A percentile compares a stretch with the other conserved stretches of the same genome.
Conservation (phyloP, 2,329 filamentous ascomycete genomes). For the Conoideocrella luteorostrata region DNA sequence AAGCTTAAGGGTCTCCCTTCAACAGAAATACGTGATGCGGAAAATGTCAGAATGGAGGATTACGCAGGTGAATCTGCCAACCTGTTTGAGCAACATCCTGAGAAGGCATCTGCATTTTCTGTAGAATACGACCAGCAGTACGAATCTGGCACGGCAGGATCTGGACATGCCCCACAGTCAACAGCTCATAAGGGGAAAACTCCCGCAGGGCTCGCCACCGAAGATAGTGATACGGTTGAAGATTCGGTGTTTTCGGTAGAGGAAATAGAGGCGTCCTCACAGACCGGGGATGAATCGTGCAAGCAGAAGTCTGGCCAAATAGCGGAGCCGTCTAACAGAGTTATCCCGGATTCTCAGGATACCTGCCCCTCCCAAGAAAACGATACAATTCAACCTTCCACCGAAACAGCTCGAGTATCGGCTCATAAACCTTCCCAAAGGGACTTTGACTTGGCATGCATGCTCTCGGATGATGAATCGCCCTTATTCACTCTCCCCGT, state of each 20-base stretch:
- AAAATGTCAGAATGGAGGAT: neutral
- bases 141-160: neutral
- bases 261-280: conserved; percentile 4
- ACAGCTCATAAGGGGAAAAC: neutral
- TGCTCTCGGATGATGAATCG: conserved; percentile 30
- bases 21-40: neutral
- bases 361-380: conserved; percentile 10
- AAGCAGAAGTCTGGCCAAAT: conserved; percentile 3
- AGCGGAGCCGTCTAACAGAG: neutral
- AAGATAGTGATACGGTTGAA: conserved; percentile 9
- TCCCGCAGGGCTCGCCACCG: neutral
- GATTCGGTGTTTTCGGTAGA: conserved; percentile 7
- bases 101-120: conserved; percentile 4
- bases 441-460: conserved; percentile 12
- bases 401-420: neutral
- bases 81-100: conserved; percentile 8
- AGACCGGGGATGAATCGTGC: conserved; percentile 7
- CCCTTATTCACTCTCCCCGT: conserved; percentile 18
- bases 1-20: conserved; percentile 3
- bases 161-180: neutral
- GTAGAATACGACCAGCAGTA: neutral
- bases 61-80: conserved; percentile 6
- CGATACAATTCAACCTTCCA: neutral
- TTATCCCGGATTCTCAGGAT: conserved; percentile 25
- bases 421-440: conserved; percentile 1